These are phyloP conservation scores for Fusarium ambrosium DNA, from an alignment of 2,329 filamentous ascomycete species.

Conservation along the genomic window DNA sequence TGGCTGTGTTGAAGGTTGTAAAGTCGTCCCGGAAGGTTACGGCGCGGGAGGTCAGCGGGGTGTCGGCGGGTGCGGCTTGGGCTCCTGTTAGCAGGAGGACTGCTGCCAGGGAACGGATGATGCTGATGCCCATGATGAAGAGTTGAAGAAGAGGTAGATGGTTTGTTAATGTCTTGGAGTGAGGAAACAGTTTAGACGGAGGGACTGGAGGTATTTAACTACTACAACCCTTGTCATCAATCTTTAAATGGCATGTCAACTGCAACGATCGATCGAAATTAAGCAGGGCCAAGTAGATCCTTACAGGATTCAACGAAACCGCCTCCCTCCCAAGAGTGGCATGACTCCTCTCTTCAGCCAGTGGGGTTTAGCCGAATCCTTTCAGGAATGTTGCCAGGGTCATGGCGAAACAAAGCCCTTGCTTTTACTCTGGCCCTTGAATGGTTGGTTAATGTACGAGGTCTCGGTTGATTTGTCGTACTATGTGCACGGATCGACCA, in stretches of 20 bases:
- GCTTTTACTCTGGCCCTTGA: background rate
- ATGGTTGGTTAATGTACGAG: background rate
- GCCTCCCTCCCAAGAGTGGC: background rate
- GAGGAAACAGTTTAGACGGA: background rate
- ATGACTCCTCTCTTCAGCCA: constrained; percentile 1
- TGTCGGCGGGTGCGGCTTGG: constrained; percentile 8
- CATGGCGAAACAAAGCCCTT: background rate
- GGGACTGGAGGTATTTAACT: background rate
- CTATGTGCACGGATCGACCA: background rate
- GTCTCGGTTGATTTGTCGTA: background rate
- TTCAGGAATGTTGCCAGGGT: background rate
- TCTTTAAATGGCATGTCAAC: background rate
- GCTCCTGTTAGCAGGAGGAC: constrained; percentile 7
- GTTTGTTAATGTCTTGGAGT: background rate
- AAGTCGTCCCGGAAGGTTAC: constrained; percentile 30
- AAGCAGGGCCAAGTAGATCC: background rate
- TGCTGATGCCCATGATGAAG: background rate
- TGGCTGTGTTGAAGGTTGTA: constrained; percentile 13
- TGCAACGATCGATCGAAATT: constrained; percentile 7
- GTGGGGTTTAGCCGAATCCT: background rate
- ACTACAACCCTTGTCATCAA: background rate
- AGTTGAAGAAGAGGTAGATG: background rate
- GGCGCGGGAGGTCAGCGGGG: background rate
- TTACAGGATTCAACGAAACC: background rate
- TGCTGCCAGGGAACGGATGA: background rate